Conservation (phyloP, 352 stramenopile genomes). For the Pythium pyrilobum region DNA sequence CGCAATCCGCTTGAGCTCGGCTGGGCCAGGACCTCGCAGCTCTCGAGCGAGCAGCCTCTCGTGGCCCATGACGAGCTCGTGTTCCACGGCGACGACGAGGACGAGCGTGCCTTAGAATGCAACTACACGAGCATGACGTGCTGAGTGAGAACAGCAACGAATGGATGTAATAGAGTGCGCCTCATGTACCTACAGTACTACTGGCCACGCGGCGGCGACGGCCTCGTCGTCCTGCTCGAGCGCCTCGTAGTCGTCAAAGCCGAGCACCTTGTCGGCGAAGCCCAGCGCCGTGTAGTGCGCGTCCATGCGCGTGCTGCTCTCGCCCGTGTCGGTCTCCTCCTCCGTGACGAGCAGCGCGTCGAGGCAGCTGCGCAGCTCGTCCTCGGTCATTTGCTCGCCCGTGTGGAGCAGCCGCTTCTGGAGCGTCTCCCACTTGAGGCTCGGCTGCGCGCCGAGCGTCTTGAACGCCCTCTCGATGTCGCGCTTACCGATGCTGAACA, state of each 20-base stretch:
- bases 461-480: slow-evolving; percentile 78
- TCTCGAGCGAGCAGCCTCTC: not conserved
- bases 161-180: not conserved
- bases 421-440: slow-evolving; percentile 59
- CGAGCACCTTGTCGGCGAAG: slow-evolving; percentile 84
- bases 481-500: slow-evolving; percentile 77
- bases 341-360: slow-evolving; percentile 54
- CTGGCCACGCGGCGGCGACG: not conserved
- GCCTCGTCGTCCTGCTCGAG: slow-evolving; percentile 10
- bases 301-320: slow-evolving; percentile 29
- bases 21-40: not conserved
- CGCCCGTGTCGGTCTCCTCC: slow-evolving; percentile 12
- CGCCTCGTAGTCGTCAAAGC: slow-evolving; percentile 83
- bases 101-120: slow-evolving; percentile 14
- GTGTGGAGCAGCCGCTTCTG: slow-evolving; percentile 55
- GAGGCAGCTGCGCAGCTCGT: slow-evolving; percentile 80
- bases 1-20: slow-evolving; percentile 23
- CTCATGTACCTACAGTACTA: no score
- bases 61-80: slow-evolving; percentile 1
- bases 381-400: slow-evolving; percentile 74
- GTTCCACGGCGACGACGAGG: slow-evolving; percentile 7
- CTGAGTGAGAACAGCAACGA: not conserved
- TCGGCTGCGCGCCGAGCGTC: slow-evolving; percentile 27
- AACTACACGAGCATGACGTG: slow-evolving; percentile 24
- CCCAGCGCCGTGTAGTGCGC: slow-evolving; percentile 45